Base-by-base conservation (phyloP, 768 basidiomycete genomes). In the Pholiota microspora region DNA sequence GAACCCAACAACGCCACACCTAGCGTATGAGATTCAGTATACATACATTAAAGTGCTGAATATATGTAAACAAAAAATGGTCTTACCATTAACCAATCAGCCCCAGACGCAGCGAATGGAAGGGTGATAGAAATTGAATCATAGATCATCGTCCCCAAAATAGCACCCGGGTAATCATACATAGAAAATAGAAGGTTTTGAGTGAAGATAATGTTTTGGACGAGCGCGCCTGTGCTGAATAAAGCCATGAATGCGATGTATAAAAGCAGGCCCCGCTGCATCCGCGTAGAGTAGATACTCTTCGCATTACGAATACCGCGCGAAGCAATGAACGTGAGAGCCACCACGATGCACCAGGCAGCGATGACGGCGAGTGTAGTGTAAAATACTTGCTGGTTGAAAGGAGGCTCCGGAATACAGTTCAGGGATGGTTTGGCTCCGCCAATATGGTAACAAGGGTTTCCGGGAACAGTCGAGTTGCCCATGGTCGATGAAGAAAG, bases 201-300 rank as follows among this genome's bases (percentile, higher is more conserved):
- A 16, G 23, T 3, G 21, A 18, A 42, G 1, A 42, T 4, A 7
- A 42, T 21, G 9, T 23, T 42, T 21, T 42, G 40, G 18, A 23
- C 40, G 9, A 42, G 40, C 12, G 40, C 40, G 40, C 40, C 40
- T 7, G 40, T 42, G 40, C 40, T 42, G 7, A 42, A 23, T 9
- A 42, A 21, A 16, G 40, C 23, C 40, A 28, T 36, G 34, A 36
- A 1, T 23, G 12, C 25, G 49, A 64, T 64, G 40, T 42, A 42
- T 60, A 57, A 65, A 31, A 54, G 49, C 29, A 47, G 29, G 3
- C 15, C 8, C 25, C 40, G 16, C 12, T 42, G 16, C 40, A 42
- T 42, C 18, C 40, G 40, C 18, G 21, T 9, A 8, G 40, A 42
- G 21, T 42, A 42, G 18, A 42, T 23, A 21, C 40, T 23, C 21